Evolutionary conservation across 164 flowering plant species (phyloP).

Genomic region (Cinnamomum micranthum): DNA sequence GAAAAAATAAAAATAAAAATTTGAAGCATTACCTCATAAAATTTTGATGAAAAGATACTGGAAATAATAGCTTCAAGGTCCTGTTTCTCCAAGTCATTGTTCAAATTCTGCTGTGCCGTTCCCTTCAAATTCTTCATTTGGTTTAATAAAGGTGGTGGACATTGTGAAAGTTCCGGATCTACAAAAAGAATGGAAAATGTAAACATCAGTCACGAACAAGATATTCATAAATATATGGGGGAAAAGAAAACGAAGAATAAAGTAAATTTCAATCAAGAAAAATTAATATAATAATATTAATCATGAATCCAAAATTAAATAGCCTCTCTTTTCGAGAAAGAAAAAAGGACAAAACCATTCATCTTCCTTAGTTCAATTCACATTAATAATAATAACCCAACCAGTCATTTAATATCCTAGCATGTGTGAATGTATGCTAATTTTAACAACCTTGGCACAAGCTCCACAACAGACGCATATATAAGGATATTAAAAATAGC

Average conservation of each 20-base stretch:
- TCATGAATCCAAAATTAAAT: too few species aligned
- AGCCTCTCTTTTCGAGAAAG: background rate
- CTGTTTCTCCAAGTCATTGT: constrained; percentile 23
- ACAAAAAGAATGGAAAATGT: constrained; percentile 9
- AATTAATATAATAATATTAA: too few species aligned
- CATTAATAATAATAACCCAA: too few species aligned
- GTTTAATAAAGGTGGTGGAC: constrained; percentile 19
- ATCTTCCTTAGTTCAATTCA: too few species aligned
- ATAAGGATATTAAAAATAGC: too few species aligned
- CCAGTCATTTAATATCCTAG: too few species aligned
- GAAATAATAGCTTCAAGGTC: constrained; percentile 45
- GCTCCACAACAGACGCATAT: too few species aligned
- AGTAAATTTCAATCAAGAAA: too few species aligned
- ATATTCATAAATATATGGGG: background rate
- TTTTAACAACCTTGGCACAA: too few species aligned
- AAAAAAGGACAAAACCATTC: background rate
- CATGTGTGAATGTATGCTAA: too few species aligned
- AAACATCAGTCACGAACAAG: background rate
- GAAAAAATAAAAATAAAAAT: background rate
- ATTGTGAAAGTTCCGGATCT: constrained; percentile 62
- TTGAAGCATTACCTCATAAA: constrained; percentile 39
- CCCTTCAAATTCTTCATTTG: constrained; percentile 19
- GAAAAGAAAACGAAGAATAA: too few species aligned
- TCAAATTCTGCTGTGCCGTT: constrained; percentile 7
- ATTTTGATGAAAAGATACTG: constrained; percentile 43